phyloP scores from a whole-genome alignment of 2,329 filamentous ascomycete species.

The Hypoxylon sp. region DNA sequence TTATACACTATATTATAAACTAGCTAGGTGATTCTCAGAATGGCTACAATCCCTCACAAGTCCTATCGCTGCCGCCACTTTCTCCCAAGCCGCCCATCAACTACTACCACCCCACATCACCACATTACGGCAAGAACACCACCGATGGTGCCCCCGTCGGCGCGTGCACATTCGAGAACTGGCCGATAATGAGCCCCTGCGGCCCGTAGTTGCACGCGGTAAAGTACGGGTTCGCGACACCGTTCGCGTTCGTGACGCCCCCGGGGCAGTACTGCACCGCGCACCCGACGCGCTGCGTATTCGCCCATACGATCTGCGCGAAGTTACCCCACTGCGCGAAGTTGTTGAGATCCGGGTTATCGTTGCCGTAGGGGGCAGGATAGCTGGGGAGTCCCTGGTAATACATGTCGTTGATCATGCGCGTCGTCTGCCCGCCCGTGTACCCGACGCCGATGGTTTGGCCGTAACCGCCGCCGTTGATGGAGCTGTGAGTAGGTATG shows the following conservation, averaged over 20 bases:
- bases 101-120: not conserved
- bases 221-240: not conserved
- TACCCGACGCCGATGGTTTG: not conserved
- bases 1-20: not conserved
- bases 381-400: not conserved
- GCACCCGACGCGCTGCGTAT: not conserved
- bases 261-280: not conserved
- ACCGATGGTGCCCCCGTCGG: not conserved
- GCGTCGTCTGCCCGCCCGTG: not conserved
- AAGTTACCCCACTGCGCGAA: not conserved
- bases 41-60: too few species aligned
- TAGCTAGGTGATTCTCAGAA: not conserved
- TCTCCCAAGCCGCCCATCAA: not conserved
- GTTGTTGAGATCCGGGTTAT: not conserved
- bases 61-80: too few species aligned
- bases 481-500: not conserved
- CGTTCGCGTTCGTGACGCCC: not conserved
- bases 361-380: not conserved
- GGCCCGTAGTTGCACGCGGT: constrained; percentile 1
- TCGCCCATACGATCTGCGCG: not conserved
- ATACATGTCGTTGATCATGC: not conserved
- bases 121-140: not conserved
- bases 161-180: not conserved
- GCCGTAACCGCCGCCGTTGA: not conserved
- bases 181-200: not conserved